Percentiles rank a stretch among this genome's conserved stretches.
Evolutionary conservation across 768 basidiomycete genomes (phyloP).

Genomic region (Hericium coralloides): DNA sequence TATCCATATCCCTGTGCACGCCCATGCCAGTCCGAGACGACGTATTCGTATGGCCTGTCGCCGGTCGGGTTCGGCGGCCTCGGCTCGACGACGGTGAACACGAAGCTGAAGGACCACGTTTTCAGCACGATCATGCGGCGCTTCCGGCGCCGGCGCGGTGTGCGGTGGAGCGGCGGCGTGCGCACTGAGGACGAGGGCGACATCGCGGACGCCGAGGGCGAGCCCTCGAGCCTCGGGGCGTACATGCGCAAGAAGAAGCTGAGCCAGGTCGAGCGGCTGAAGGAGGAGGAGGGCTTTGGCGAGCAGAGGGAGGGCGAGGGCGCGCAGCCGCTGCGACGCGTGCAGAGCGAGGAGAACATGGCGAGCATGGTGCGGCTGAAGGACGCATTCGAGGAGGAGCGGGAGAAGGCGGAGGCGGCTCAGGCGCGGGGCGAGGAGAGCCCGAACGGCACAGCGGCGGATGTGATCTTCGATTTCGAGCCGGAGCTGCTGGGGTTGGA

Average conservation of each 20-base stretch:
- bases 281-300: constrained; percentile 29
- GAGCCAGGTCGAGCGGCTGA: constrained; percentile 31
- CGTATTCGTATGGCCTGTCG: background rate
- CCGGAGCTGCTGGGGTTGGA: constrained; percentile 3
- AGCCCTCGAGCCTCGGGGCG: constrained; percentile 26
- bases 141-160: constrained; percentile 42
- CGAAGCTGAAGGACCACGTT: constrained; percentile 89
- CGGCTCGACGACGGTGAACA: constrained; percentile 91
- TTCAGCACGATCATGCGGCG: constrained; percentile 82
- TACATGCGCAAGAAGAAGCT: constrained; percentile 31
- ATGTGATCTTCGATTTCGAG: constrained; percentile 13
- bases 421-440: background rate
- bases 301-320: background rate
- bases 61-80: constrained; percentile 75
- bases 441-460: background rate
- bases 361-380: constrained; percentile 22
- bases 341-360: constrained; percentile 54
- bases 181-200: constrained; percentile 53
- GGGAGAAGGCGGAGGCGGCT: background rate
- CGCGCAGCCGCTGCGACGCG: constrained; percentile 43
- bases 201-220: constrained; percentile 25
- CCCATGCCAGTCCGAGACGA: constrained; percentile 24
- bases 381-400: constrained; percentile 8
- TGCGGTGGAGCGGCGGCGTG: constrained; percentile 19
- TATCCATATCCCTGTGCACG: constrained; percentile 26